Evolutionary conservation across 306 rosid species (phyloP), one percentile per base, ranked within the genome.

Genomic region (Gleditsia sinensis): DNA sequence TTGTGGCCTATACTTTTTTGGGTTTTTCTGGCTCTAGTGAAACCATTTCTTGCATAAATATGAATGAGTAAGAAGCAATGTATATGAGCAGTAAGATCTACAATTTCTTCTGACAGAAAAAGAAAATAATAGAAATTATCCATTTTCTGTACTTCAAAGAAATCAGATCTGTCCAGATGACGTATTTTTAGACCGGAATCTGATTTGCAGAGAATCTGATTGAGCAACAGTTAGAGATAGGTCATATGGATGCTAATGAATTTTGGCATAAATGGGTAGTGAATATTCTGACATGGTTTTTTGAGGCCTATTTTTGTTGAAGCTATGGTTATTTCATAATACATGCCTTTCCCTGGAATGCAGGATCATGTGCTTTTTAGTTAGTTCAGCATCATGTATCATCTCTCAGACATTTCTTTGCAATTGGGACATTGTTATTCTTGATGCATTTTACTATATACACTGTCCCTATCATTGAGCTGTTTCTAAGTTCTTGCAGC

Each of bases 61-160:
- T 60, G 23, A 55, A 63, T 46, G 72, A 63, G 12, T 21, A 23
- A 16, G 24, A 16, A 60, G 67, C 28, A 34, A 36, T 61, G 42
- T 9, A 60, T 17, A 48, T 34, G 46, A 60, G 25, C 4, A 19
- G 30, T 61, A 34, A 48, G 10, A 4, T 61, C 67, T 34, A 20
- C 45, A 61, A 19, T 34, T 10, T 61, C 48, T 61, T 34, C 30
- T 61, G 30, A 34, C 37, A 17, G 14, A 24, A 50, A 63, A 62
- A 37, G 34, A 32, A 34, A 21, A 51, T 27, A 21, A 51, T 27
- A 49, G 55, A 39, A 65, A 27, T 34, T 33, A 34, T 27, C 48
- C 64, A 46, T 59, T 69, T 14, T 59, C 34, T 19, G 25, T 50
- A 69, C 20, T 60, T 51, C 28, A 19, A 70, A 58, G 65, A 61